Percentiles rank a stretch among this genome's conserved stretches.
phyloP scores from a whole-genome alignment of 2,329 filamentous ascomycete species.

The Talaromyces atroroseus region DNA sequence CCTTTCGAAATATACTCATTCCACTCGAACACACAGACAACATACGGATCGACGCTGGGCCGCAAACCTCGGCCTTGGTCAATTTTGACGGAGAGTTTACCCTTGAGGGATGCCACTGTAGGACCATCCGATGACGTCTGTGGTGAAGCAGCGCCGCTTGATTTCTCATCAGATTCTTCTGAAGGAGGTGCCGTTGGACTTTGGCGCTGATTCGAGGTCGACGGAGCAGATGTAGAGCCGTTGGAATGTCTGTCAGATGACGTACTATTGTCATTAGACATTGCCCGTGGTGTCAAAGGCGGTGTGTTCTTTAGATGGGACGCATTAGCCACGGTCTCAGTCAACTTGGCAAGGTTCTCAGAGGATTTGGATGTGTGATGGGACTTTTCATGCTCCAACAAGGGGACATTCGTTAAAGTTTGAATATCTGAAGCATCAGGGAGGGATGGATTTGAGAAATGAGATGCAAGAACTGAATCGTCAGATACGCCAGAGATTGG shows the following conservation, averaged over 20 bases:
- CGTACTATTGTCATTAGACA: slow-evolving; percentile 58
- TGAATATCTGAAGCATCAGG: slow-evolving; percentile 46
- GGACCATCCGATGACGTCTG: slow-evolving; percentile 42
- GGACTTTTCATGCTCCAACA: slow-evolving; percentile 42
- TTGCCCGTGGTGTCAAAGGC: slow-evolving; percentile 80
- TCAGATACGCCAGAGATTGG: slow-evolving; percentile 62
- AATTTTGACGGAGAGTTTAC: slow-evolving; percentile 86
- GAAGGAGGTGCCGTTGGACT: slow-evolving; percentile 16
- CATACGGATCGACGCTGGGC: slow-evolving; percentile 82
- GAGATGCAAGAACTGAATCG: slow-evolving; percentile 59
- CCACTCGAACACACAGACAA: slow-evolving; percentile 93
- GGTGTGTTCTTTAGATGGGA: slow-evolving; percentile 77
- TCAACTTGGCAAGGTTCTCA: slow-evolving; percentile 63
- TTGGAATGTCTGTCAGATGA: slow-evolving; percentile 25
- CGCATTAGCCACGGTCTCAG: slow-evolving; percentile 61
- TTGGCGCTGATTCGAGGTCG: slow-evolving; percentile 22
- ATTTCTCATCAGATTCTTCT: slow-evolving; percentile 32
- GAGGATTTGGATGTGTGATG: slow-evolving; percentile 35
- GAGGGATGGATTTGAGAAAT: slow-evolving; percentile 64
- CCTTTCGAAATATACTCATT: slow-evolving; percentile 93
- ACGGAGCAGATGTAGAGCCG: slow-evolving; percentile 20
- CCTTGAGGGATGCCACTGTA: slow-evolving; percentile 67
- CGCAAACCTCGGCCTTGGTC: slow-evolving; percentile 76
- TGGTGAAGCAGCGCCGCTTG: slow-evolving; percentile 32
- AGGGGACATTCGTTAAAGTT: slow-evolving; percentile 46